A percentile compares a stretch with the other conserved stretches of the same genome.
These are phyloP conservation scores for Globisporangium iwayamae DNA, from an alignment of 352 stramenopile species.

Conservation along the genomic window DNA sequence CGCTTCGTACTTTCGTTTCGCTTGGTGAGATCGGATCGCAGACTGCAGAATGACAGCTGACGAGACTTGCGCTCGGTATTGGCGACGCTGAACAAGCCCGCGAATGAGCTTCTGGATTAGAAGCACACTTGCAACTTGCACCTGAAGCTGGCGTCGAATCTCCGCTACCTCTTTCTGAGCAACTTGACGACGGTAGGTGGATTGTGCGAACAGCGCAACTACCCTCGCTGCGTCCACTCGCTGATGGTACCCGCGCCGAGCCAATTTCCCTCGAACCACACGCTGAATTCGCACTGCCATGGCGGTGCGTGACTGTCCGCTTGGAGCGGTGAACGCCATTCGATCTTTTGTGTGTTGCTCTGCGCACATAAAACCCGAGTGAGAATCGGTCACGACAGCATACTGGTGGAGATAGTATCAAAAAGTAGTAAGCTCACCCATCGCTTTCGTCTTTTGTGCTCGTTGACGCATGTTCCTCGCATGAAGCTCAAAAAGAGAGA, in stretches of 20 bases:
- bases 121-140: constrained; percentile 25
- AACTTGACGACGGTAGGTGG: constrained; percentile 27
- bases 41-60: constrained; percentile 37
- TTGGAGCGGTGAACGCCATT: constrained; percentile 12
- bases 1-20: constrained; percentile 22
- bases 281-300: constrained; percentile 51
- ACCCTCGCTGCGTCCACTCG: constrained; percentile 22
- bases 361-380: background rate
- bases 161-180: constrained; percentile 26
- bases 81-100: constrained; percentile 27
- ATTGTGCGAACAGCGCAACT: constrained; percentile 35
- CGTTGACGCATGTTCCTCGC: constrained; percentile 16
- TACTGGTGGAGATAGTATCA: too few relatives aligned
- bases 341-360: constrained; percentile 19
- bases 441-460: constrained; percentile 15
- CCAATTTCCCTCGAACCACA: constrained; percentile 29
- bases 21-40: constrained; percentile 27
- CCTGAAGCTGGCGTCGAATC: constrained; percentile 24
- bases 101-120: constrained; percentile 40
- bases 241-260: constrained; percentile 28
- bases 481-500: constrained; percentile 19
- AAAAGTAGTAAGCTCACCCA: constrained; percentile 2
- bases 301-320: constrained; percentile 26
- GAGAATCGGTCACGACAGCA: background rate
- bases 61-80: constrained; percentile 26